phyloP scores from a whole-genome alignment of 306 rosid species.

The Purshia tridentata region DNA sequence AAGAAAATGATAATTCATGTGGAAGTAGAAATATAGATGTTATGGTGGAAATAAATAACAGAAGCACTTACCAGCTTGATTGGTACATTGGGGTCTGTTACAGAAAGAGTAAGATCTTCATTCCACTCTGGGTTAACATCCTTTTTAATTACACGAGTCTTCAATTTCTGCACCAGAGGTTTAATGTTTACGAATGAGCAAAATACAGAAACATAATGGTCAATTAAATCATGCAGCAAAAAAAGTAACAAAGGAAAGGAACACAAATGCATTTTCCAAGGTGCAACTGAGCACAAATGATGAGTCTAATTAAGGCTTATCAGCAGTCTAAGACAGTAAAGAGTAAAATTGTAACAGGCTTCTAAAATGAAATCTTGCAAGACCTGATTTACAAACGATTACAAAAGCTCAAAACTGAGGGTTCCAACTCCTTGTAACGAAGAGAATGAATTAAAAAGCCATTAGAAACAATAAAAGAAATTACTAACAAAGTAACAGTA shows the following conservation, averaged over 20 bases:
- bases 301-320: not conserved
- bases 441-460: not conserved
- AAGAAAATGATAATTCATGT: too few relatives aligned
- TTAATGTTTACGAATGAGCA: not conserved
- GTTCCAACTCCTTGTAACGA: too few relatives aligned
- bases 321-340: not conserved
- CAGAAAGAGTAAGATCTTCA: slow-evolving; percentile 88
- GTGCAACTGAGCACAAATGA: not conserved
- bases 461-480: too few relatives aligned
- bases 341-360: not conserved
- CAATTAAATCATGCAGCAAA: not conserved
- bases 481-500: too few relatives aligned
- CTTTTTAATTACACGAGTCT: slow-evolving; percentile 78
- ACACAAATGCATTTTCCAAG: not conserved
- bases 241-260: not conserved
- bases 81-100: slow-evolving; percentile 47
- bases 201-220: not conserved
- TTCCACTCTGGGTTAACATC: slow-evolving; percentile 91
- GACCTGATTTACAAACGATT: not conserved
- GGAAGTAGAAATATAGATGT: too few relatives aligned
- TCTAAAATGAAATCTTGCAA: not conserved
- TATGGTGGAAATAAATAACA: not conserved
- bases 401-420: not conserved
- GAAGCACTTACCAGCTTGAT: slow-evolving; percentile 50
- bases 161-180: slow-evolving; percentile 56